Percentiles rank a stretch among this genome's conserved stretches.
These are phyloP conservation scores for Wickerhamomyces sp. DNA, from an alignment of 1,139 yeast species.

Conservation along the genomic window DNA sequence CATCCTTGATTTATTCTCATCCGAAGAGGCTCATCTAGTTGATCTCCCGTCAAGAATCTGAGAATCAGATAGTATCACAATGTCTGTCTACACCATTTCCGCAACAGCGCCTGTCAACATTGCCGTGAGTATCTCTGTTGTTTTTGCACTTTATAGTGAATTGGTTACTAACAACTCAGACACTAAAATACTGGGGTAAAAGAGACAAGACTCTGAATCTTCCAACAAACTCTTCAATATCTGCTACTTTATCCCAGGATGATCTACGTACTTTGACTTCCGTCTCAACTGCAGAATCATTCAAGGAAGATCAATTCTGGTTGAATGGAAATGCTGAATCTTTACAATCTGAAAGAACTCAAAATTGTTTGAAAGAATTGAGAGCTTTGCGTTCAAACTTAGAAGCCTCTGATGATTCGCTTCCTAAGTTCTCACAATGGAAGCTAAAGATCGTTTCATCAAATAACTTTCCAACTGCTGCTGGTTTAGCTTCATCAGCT, in stretches of 20 bases:
- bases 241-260: constrained; percentile 86
- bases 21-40: not conserved
- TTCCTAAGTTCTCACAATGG: constrained; percentile 61
- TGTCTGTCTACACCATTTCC: constrained; percentile 63
- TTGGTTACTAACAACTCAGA: constrained; percentile 33
- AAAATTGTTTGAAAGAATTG: constrained; percentile 74
- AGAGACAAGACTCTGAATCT: constrained; percentile 81
- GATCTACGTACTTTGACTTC: constrained; percentile 90
- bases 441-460: constrained; percentile 81
- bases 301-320: constrained; percentile 66
- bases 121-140: constrained; percentile 52
- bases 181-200: constrained; percentile 98
- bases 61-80: constrained; percentile 10
- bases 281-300: constrained; percentile 61
- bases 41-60: not conserved
- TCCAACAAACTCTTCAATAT: constrained; percentile 93
- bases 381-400: constrained; percentile 57
- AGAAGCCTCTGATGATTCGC: constrained; percentile 42
- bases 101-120: constrained; percentile 97
- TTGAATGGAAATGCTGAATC: constrained; percentile 75
- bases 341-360: constrained; percentile 63
- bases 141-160: not conserved
- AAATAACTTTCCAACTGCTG: constrained; percentile 98
- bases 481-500: constrained; percentile 96
- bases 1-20: not conserved